A percentile compares a stretch with the other conserved stretches of the same genome.
Conservation (phyloP, 2,329 filamentous ascomycete genomes). For the Exophiala mesophila region DNA sequence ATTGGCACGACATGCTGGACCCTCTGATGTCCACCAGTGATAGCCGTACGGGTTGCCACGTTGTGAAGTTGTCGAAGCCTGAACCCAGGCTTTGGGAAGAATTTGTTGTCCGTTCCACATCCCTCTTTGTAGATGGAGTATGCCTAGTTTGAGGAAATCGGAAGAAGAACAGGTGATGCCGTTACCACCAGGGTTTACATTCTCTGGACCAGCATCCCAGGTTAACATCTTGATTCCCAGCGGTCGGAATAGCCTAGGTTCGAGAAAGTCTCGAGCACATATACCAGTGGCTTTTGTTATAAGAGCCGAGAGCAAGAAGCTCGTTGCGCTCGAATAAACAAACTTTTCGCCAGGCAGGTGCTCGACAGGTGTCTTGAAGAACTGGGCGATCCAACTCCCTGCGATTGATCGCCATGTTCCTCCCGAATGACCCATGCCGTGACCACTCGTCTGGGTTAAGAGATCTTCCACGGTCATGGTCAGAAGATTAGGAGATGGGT, state of each 20-base stretch:
- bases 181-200: constrained; percentile 3
- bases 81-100: neutral
- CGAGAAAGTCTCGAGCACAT: neutral
- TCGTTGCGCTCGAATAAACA: constrained; percentile 2
- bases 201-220: constrained; percentile 3
- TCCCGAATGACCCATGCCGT: neutral
- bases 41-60: constrained; percentile 3
- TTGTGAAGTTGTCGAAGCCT: neutral
- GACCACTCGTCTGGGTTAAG: constrained; percentile 3
- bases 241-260: neutral
- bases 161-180: constrained; percentile 1
- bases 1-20: neutral
- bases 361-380: constrained; percentile 1
- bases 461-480: constrained; percentile 8
- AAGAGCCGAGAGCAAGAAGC: constrained; percentile 3
- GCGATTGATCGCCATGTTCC: neutral
- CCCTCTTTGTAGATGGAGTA: neutral
- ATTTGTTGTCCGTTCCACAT: constrained; percentile 2
- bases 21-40: constrained; percentile 3
- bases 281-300: neutral
- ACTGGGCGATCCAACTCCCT: constrained; percentile 2
- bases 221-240: neutral
- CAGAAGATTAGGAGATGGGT: neutral
- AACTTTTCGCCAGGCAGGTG: neutral
- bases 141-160: neutral